These are phyloP conservation scores for Arthroderma sp. DNA, from an alignment of 2,329 filamentous ascomycete genomes.

Conservation along the genomic window DNA sequence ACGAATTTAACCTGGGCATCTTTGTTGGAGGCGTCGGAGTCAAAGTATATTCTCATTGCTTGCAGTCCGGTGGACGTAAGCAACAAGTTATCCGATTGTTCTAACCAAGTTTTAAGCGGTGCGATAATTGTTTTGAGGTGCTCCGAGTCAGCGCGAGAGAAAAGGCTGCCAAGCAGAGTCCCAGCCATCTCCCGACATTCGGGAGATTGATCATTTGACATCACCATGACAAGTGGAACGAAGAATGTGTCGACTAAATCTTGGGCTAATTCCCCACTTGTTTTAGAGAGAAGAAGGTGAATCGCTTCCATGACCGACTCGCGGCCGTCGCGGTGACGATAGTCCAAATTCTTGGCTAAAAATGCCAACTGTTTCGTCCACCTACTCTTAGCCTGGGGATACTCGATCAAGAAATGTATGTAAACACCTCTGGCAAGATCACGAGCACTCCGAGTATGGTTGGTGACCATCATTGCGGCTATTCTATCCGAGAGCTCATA, in stretches of 20 bases:
- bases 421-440: constrained; percentile 81
- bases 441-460: constrained; percentile 76
- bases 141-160: constrained; percentile 62
- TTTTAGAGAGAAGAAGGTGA: constrained; percentile 73
- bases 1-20: constrained; percentile 56
- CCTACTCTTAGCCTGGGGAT: constrained; percentile 78
- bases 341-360: constrained; percentile 79
- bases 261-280: constrained; percentile 67
- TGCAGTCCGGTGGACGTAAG: constrained; percentile 64
- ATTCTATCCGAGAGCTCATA: constrained; percentile 88
- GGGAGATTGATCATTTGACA: constrained; percentile 77
- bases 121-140: constrained; percentile 55
- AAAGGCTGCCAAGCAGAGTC: constrained; percentile 66
- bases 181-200: constrained; percentile 75
- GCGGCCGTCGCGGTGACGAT: constrained; percentile 74
- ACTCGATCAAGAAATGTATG: constrained; percentile 87
- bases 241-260: constrained; percentile 73
- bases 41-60: constrained; percentile 71
- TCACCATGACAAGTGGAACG: constrained; percentile 68
- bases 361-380: constrained; percentile 85
- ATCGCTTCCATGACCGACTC: constrained; percentile 88
- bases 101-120: constrained; percentile 62
- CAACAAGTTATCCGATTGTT: constrained; percentile 56
- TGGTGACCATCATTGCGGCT: constrained; percentile 86
- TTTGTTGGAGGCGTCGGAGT: constrained; percentile 50